phyloP scores from a whole-genome alignment of 1,139 yeast species.

The Trichomonascaceae sp. region DNA sequence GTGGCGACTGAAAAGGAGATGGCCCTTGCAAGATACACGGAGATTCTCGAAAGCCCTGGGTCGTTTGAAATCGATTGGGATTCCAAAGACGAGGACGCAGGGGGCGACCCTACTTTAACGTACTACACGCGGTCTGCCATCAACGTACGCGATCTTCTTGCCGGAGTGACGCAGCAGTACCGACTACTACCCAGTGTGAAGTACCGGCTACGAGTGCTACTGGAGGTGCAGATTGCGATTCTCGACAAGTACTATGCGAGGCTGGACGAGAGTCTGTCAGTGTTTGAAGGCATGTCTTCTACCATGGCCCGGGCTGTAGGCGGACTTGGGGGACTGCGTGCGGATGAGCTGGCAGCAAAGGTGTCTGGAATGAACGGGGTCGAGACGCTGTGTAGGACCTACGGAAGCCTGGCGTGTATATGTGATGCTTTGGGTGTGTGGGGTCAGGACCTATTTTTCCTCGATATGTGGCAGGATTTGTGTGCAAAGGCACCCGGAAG shows the following conservation, averaged over 20 bases:
- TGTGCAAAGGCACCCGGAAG: no score
- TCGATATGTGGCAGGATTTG: conserved; percentile 42
- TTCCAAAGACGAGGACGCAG: conserved; percentile 32
- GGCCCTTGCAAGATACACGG: conserved; percentile 35
- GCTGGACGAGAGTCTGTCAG: conserved; percentile 34
- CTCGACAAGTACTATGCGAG: conserved; percentile 46
- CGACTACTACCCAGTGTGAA: conserved; percentile 42
- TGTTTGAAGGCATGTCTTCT: conserved; percentile 36
- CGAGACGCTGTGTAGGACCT: conserved; percentile 42
- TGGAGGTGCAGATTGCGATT: conserved; percentile 54
- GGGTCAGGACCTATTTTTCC: conserved; percentile 52
- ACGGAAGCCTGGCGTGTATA: conserved; percentile 47
- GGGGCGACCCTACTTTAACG: conserved; percentile 5
- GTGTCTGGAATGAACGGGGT: conserved; percentile 37
- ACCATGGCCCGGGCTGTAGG: conserved; percentile 27
- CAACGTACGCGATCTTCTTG: conserved; percentile 48
- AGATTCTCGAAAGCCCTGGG: conserved; percentile 38
- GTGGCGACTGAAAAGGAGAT: conserved; percentile 43
- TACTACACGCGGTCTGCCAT: conserved; percentile 60
- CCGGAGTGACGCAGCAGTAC: conserved; percentile 54
- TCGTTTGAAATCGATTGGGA: conserved; percentile 55
- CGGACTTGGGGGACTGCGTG: no score
- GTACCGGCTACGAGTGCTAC: conserved; percentile 54
- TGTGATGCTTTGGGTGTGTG: conserved; percentile 42
- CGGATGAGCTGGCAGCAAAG: conserved; percentile 27